Evolutionary conservation across 805 yeast species (phyloP), one percentile per base, ranked within the genome.

Genomic region (Yamadazyma sp.): DNA sequence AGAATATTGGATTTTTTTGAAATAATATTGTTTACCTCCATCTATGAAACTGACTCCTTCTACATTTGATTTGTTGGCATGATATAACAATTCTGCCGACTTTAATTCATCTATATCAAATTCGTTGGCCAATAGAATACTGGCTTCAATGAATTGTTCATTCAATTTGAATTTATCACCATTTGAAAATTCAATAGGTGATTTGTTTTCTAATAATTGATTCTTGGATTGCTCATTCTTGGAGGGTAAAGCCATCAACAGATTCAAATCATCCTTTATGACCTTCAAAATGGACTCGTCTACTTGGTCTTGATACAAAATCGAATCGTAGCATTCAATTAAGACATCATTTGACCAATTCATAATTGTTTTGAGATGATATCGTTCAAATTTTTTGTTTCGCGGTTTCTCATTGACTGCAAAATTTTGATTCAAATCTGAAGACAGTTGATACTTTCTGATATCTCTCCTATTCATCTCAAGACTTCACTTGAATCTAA

Each of bases 1-100:
- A n/a, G 89, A 77, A 43, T 76, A 82, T 48, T 78, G 82, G 34
- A 82, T 71, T 47, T 97, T 73, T 34, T 76, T 62, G 50, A 79
- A 85, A 55, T 75, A 87, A 7, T 78, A 70, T 5, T 83, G 73
- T 39, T 78, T 73, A 1, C 93, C 95, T 14, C 74, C 65, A 45
- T 82, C 88, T 6, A 69, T 43, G 20, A 75, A 53, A 2, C 69
- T 60, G 0, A 70, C 62, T 1, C 83, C 82, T 60, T 61, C 48
- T 50, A 59, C 40, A 49, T 55, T 34, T 48, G 62, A 16, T 55
- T 40, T 43, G 13, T 62, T 50, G 3, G 87, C 73, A 40, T 58
- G 55, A 33, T 62, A 73, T 2, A 89, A 66, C 18, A 86, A 52
- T 50, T 87, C 85, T 1, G 94, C 93, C 1, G 86, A 74, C 2